Percentiles rank a stretch among this genome's conserved stretches.
Conservation (phyloP, 2,329 filamentous ascomycete genomes). For the Furcasterigmium sp. region DNA sequence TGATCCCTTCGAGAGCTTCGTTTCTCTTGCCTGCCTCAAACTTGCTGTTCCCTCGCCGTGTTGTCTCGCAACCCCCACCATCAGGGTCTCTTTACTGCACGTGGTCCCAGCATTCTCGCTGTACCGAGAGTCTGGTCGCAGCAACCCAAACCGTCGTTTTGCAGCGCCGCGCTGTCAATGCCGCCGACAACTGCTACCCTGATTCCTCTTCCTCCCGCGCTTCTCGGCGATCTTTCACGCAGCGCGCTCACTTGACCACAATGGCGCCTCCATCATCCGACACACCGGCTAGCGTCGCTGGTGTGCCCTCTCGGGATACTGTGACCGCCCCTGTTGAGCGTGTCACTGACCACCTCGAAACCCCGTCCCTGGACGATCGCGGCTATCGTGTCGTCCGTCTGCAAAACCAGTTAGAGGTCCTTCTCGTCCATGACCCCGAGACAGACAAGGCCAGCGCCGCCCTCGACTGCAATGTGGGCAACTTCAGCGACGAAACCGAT, state of each 20-base stretch:
- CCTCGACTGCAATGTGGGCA: constrained; percentile 92
- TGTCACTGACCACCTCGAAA: constrained; percentile 70
- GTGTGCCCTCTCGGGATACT: constrained; percentile 21
- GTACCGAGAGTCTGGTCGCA: constrained; percentile 6
- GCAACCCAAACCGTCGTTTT: constrained; percentile 6
- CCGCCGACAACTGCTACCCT: constrained; percentile 1
- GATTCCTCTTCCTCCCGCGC: not conserved
- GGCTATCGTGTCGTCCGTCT: constrained; percentile 83
- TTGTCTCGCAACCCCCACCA: constrained; percentile 4
- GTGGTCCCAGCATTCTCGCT: constrained; percentile 5
- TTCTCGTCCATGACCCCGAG: constrained; percentile 88
- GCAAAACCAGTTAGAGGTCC: constrained; percentile 80
- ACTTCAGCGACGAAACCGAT: constrained; percentile 84
- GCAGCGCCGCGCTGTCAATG: constrained; percentile 8
- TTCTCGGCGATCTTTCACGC: not conserved
- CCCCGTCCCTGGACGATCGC: constrained; percentile 78
- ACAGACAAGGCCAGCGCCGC: constrained; percentile 97
- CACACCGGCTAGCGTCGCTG: constrained; percentile 16
- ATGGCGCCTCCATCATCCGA: constrained; percentile 3
- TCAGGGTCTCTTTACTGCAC: too few relatives aligned
- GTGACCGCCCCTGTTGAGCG: constrained; percentile 26
- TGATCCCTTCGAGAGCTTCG: too few relatives aligned
- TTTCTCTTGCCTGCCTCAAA: too few relatives aligned
- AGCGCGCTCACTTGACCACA: not conserved
- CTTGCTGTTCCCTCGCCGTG: not conserved